Conservation (phyloP, 163 green algal genomes). For the Scenedesmus sp. region DNA sequence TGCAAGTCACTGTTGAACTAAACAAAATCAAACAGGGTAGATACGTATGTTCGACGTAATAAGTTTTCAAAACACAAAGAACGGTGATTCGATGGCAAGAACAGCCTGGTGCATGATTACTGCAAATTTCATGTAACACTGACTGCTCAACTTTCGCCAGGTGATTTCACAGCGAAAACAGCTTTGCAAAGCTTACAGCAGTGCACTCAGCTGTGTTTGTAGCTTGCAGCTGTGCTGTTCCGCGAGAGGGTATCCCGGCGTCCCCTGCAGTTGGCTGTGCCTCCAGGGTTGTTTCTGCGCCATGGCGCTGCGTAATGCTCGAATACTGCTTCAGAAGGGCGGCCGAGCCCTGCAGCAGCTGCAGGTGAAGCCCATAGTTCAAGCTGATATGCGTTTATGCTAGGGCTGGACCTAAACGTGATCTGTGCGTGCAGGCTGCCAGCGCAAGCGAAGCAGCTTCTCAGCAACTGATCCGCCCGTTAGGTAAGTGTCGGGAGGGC, state of each 20-base stretch:
- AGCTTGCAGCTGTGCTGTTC: background rate
- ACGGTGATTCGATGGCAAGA: background rate
- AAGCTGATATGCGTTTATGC: background rate
- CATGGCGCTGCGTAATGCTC: conserved; percentile 28
- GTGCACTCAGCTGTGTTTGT: background rate
- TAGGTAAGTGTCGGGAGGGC: background rate
- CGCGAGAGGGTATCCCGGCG: too few relatives aligned
- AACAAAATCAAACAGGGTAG: background rate
- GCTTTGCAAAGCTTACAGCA: background rate
- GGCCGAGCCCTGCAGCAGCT: background rate
- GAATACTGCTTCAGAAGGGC: background rate
- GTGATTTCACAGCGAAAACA: background rate
- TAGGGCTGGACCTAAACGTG: conserved; percentile 11
- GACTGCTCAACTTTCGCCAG: background rate
- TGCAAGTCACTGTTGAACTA: background rate
- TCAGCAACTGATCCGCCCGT: background rate
- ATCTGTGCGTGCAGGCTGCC: conserved; percentile 14
- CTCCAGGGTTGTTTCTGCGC: conserved; percentile 1
- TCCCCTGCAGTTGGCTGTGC: background rate
- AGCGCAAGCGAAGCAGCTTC: background rate
- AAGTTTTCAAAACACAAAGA: background rate
- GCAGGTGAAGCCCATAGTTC: conserved; percentile 1
- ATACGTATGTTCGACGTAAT: background rate
- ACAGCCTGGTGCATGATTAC: background rate
- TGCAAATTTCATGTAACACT: background rate